Percentiles rank a stretch among this genome's conserved stretches.
Conservation (phyloP, 169 alveolate species). For the Plasmodium malariae region DNA sequence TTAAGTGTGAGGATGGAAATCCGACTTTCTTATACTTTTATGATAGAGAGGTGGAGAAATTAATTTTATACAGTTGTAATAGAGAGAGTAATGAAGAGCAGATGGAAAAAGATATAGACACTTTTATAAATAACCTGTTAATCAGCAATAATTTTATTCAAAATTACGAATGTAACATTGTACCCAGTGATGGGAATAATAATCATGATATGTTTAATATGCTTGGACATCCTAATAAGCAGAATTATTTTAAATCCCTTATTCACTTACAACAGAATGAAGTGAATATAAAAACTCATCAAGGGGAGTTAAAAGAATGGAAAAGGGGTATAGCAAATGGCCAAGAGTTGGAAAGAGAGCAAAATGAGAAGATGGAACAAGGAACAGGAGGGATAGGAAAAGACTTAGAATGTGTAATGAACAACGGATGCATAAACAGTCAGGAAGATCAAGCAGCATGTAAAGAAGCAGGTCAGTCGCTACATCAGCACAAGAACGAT, state of each 20-base stretch:
- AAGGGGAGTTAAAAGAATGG: background rate
- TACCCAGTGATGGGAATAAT: background rate
- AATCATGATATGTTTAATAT: background rate
- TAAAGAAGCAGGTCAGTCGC: background rate
- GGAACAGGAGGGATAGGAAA: background rate
- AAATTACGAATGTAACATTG: slow-evolving; percentile 13
- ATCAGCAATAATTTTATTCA: background rate
- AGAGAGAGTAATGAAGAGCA: background rate
- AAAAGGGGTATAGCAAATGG: background rate
- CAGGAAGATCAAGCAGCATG: background rate
- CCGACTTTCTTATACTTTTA: background rate
- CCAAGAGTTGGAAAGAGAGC: background rate
- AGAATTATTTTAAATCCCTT: background rate
- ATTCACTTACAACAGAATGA: background rate
- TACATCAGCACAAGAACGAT: too few relatives aligned
- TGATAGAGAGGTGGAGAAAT: background rate
- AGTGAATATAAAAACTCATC: background rate
- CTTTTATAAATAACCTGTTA: background rate
- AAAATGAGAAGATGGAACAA: background rate
- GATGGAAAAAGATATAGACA: slow-evolving; percentile 42
- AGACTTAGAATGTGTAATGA: background rate
- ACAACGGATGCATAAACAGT: background rate
- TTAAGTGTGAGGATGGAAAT: background rate
- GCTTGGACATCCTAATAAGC: background rate
- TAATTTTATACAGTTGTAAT: background rate